phyloP scores from a whole-genome alignment of 208 protist species.

The Novymonas esmeraldas region DNA sequence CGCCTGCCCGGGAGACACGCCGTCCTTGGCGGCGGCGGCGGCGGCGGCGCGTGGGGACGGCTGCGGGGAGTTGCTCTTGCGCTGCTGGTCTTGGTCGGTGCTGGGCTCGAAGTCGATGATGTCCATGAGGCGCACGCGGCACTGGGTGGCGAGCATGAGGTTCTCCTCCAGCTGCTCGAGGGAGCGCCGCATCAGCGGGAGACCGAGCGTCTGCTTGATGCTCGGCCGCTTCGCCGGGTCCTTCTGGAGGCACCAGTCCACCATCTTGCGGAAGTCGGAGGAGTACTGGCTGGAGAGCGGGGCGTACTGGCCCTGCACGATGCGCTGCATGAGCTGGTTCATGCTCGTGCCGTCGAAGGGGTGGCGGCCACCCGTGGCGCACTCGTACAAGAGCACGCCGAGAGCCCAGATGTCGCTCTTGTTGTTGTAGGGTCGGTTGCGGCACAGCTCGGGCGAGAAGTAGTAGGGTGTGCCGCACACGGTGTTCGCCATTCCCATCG shows the following conservation, averaged over 20 bases:
- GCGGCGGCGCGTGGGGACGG: constrained; percentile 1
- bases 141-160: constrained; percentile 91
- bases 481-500: constrained; percentile 93
- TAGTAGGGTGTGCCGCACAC: constrained; percentile 96
- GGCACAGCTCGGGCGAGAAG: constrained; percentile 95
- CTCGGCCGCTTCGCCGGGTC: constrained; percentile 73
- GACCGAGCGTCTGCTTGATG: constrained; percentile 77
- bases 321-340: constrained; percentile 94
- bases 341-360: constrained; percentile 94
- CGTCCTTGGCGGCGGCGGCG: constrained; percentile 13
- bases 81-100: constrained; percentile 35
- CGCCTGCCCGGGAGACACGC: constrained; percentile 76
- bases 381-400: constrained; percentile 90
- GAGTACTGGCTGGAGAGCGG: constrained; percentile 87
- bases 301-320: constrained; percentile 83
- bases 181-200: constrained; percentile 69
- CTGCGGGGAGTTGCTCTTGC: constrained; percentile 19
- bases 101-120: constrained; percentile 85
- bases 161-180: constrained; percentile 87
- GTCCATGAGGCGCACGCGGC: constrained; percentile 82
- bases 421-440: constrained; percentile 96
- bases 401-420: constrained; percentile 96
- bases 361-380: constrained; percentile 81
- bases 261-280: constrained; percentile 82
- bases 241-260: constrained; percentile 90